Evolutionary conservation across 306 rosid species (phyloP).

Genomic region (Alnus glutinosa): DNA sequence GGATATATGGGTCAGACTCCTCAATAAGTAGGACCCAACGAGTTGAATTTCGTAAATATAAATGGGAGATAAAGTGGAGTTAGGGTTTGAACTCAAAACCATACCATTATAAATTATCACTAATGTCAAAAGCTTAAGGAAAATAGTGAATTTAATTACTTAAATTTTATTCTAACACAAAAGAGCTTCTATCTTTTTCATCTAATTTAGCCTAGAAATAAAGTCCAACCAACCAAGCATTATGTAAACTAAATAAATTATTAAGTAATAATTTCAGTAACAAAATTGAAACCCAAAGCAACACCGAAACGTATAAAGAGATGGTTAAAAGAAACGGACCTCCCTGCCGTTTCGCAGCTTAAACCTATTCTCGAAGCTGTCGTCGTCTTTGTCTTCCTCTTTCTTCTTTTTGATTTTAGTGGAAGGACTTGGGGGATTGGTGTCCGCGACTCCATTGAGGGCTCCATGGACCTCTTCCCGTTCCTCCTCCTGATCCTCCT

Average conservation of each 20-base stretch:
- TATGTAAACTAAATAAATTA: background rate
- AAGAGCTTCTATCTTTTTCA: background rate
- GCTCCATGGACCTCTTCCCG: constrained; percentile 17
- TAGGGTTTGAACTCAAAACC: too few relatives aligned
- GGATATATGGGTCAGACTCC: too few relatives aligned
- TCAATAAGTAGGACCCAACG: too few relatives aligned
- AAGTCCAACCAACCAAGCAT: background rate
- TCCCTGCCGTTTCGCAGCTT: constrained; percentile 86
- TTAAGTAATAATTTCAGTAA: background rate
- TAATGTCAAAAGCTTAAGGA: too few relatives aligned
- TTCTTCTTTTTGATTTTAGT: constrained; percentile 50
- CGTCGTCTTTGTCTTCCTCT: constrained; percentile 29
- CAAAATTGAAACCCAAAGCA: background rate
- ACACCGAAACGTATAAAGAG: background rate
- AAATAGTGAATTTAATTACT: too few relatives aligned
- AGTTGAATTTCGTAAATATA: too few relatives aligned
- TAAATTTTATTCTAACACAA: background rate
- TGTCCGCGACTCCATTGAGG: constrained; percentile 25
- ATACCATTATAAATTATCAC: too few relatives aligned
- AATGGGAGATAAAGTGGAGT: too few relatives aligned
- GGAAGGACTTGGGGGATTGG: constrained; percentile 19
- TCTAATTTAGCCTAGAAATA: background rate
- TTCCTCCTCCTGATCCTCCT: background rate
- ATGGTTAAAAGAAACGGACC: constrained; percentile 33
- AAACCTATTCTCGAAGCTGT: constrained; percentile 53